These are phyloP conservation scores for Globisporangium perplexum DNA, from an alignment of 352 stramenopile genomes.

Conservation along the genomic window DNA sequence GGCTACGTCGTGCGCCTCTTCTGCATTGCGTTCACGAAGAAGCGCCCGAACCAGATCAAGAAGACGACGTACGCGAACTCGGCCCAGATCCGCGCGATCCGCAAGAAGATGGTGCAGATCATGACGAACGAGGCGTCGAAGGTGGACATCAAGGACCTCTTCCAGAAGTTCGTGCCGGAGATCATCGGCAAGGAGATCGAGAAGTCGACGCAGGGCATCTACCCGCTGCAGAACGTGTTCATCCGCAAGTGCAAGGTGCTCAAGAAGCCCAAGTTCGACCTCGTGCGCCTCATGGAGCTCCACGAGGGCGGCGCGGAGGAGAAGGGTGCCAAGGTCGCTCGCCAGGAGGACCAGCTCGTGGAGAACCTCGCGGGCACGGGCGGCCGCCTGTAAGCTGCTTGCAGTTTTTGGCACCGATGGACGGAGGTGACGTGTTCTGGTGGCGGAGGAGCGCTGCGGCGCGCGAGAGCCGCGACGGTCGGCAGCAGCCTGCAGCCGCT, in stretches of 20 bases:
- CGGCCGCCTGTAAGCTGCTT: slow-evolving; percentile 80
- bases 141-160: slow-evolving; percentile 98
- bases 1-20: slow-evolving; percentile 99
- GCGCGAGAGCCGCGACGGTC: slow-evolving; percentile 1
- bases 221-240: slow-evolving; percentile 99
- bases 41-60: slow-evolving; percentile 98
- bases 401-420: slow-evolving; percentile 14
- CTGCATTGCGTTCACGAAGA: slow-evolving; percentile 99
- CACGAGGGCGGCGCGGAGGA: slow-evolving; percentile 94
- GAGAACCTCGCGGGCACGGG: slow-evolving; percentile 84
- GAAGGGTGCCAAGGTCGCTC: slow-evolving; percentile 88
- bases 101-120: slow-evolving; percentile 98
- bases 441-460: not conserved
- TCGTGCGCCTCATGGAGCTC: slow-evolving; percentile 99
- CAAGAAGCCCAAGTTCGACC: slow-evolving; percentile 99
- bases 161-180: slow-evolving; percentile 98
- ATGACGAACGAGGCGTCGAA: slow-evolving; percentile 98
- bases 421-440: slow-evolving; percentile 10
- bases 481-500: not conserved
- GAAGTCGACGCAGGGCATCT: slow-evolving; percentile 96
- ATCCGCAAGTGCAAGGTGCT: slow-evolving; percentile 99
- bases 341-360: slow-evolving; percentile 82
- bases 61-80: slow-evolving; percentile 99
- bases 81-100: slow-evolving; percentile 96
- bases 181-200: slow-evolving; percentile 99